Base-by-base conservation (phyloP, 2,329 filamentous ascomycete species). In the Pyrenophora seminiperda region DNA sequence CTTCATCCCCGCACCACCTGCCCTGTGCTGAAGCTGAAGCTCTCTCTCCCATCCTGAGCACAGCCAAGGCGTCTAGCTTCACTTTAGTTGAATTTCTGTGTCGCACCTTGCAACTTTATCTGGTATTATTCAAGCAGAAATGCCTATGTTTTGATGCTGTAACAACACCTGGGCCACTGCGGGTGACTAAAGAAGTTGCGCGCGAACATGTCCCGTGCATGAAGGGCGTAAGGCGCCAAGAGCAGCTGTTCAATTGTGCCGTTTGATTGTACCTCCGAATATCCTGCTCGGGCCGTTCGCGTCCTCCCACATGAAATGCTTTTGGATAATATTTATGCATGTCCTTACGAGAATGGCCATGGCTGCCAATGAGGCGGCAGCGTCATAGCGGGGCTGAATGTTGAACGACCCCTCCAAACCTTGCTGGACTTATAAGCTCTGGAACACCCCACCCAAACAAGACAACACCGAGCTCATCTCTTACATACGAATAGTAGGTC, bases 401-500 rank as follows among this genome's bases (percentile, higher is more conserved):
- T 51, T 62, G 52, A 57, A 53, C 59, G 50, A 55, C 54, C 62
- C 59, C 62, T 58, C 61, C 59, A 54, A 51, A 45, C 38, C 49
- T 52, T 63, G 59, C 47, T 51, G 55, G 48, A 47, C 58, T 59
- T 50, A 54, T 53, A 58, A 61, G 56, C 56, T 61, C 47, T 39
- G 32, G 49, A 41, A 38, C 50, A 59, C 51, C 54, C 58, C 56
- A 58, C 58, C 56, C 54, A 56, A 67, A 57, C 59, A 62, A 62
- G 64, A 61, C 59, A 65, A 48, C 58, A 61, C 50, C 55, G 50
- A 59, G 37, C 54, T 52, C 47, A 46, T 51, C 57, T 60, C 58
- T 56, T 58, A 49, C 54, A 64, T 47, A 52, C 58, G 57, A 49
- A 65, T 66, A 58, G 69, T 73, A 70, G 68, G 69, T 71, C 59